Conservation (phyloP, 495 filamentous ascomycete genomes). For the Amniculicola lignicola region DNA sequence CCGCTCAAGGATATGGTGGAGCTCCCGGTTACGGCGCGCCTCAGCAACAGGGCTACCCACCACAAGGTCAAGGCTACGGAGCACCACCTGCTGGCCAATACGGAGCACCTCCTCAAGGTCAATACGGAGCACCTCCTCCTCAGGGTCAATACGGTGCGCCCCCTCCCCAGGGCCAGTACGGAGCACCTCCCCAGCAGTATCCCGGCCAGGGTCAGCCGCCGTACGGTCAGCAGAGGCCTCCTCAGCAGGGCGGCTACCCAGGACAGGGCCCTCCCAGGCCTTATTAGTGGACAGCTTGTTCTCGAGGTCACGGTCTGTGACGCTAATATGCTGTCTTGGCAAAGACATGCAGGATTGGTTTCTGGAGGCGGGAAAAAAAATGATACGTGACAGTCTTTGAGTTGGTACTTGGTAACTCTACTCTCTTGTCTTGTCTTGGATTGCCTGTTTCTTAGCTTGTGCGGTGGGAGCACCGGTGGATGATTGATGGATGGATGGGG, state of each 20-base stretch:
- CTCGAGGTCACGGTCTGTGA: too few relatives aligned
- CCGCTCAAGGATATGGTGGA: slow-evolving; percentile 12
- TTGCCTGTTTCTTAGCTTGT: too few relatives aligned
- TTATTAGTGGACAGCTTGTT: too few relatives aligned
- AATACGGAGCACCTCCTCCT: slow-evolving; percentile 11
- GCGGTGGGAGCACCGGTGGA: too few relatives aligned
- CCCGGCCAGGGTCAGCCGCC: slow-evolving; percentile 5
- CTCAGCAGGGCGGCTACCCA: slow-evolving; percentile 28
- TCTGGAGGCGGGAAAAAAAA: too few relatives aligned
- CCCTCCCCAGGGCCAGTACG: slow-evolving; percentile 15
- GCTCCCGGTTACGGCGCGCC: slow-evolving; percentile 37
- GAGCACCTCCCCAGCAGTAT: slow-evolving; percentile 9
- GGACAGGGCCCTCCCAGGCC: slow-evolving; percentile 6
- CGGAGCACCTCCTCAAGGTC: slow-evolving; percentile 18
- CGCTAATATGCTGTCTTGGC: too few relatives aligned
- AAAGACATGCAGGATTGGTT: too few relatives aligned
- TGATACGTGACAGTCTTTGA: too few relatives aligned
- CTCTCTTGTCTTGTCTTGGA: too few relatives aligned
- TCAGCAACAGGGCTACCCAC: slow-evolving; percentile 26
- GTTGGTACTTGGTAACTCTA: too few relatives aligned
- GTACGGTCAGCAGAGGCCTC: slow-evolving; percentile 8
- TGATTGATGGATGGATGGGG: too few relatives aligned
- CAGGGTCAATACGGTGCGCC: slow-evolving; percentile 26
- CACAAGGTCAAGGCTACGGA: slow-evolving; percentile 6
- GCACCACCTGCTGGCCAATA: slow-evolving; percentile 11